These are phyloP conservation scores for Pyrenophora graminea DNA, from an alignment of 2,329 filamentous ascomycete species.

Conservation along the genomic window DNA sequence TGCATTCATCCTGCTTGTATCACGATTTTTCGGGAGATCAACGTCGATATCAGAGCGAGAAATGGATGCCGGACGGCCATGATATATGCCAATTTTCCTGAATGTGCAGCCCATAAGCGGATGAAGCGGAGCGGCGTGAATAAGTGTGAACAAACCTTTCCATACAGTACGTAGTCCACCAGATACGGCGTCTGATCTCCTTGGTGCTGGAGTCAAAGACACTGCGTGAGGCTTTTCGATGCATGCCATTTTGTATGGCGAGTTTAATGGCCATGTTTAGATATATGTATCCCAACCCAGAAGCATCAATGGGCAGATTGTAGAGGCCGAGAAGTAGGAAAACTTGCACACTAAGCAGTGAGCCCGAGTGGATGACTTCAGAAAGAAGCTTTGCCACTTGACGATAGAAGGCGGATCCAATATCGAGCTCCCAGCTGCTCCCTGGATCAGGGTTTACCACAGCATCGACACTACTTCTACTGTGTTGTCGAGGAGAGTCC, in stretches of 20 bases:
- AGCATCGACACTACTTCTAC: neutral
- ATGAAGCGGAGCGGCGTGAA: neutral
- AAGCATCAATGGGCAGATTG: conserved; percentile 60
- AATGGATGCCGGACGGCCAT: conserved; percentile 19
- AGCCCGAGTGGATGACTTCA: conserved; percentile 61
- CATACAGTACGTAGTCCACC: conserved; percentile 21
- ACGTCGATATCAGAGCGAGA: conserved; percentile 15
- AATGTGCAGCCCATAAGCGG: neutral
- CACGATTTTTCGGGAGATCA: conserved; percentile 8
- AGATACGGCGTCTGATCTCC: conserved; percentile 18
- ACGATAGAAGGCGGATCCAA: conserved; percentile 49
- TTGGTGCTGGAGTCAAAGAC: conserved; percentile 8
- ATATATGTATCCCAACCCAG: conserved; percentile 62
- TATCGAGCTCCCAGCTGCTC: conserved; percentile 14
- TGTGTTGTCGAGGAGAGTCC: conserved; percentile 12
- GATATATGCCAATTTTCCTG: conserved; percentile 19
- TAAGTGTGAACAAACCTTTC: conserved; percentile 13
- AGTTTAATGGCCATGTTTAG: conserved; percentile 61
- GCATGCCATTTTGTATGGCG: conserved; percentile 65
- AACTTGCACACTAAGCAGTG: conserved; percentile 62
- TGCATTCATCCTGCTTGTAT: neutral
- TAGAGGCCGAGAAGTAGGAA: conserved; percentile 62
- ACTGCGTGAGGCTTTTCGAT: conserved; percentile 46
- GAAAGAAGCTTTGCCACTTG: conserved; percentile 60
- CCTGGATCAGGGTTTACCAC: neutral